phyloP scores from a whole-genome alignment of 2,329 filamentous ascomycete genomes.

The Rutstroemia sp. region DNA sequence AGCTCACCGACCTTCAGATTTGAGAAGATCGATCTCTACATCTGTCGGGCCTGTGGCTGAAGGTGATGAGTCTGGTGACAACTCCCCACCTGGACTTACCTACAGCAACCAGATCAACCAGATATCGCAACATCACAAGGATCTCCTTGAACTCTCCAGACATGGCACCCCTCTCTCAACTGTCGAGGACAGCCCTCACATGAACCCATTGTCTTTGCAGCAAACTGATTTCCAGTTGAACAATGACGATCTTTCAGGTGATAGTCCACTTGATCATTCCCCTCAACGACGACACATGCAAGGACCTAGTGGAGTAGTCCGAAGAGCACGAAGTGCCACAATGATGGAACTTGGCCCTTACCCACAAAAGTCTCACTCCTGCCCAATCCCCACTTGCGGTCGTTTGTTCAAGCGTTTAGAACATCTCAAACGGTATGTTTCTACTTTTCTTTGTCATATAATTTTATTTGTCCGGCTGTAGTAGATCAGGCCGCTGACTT shows the following conservation, averaged over 20 bases:
- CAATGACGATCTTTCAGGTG: slow-evolving; percentile 52
- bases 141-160: slow-evolving; percentile 75
- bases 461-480: slow-evolving; percentile 24
- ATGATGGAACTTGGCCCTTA: slow-evolving; percentile 96
- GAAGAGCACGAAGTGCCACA: slow-evolving; percentile 87
- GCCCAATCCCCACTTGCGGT: slow-evolving; percentile 96
- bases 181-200: slow-evolving; percentile 72
- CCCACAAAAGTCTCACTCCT: slow-evolving; percentile 96
- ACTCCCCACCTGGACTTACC: slow-evolving; percentile 70
- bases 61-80: slow-evolving; percentile 68
- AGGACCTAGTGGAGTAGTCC: slow-evolving; percentile 68
- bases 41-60: slow-evolving; percentile 79
- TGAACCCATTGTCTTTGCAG: slow-evolving; percentile 62
- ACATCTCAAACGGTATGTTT: slow-evolving; percentile 91
- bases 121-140: slow-evolving; percentile 63
- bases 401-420: slow-evolving; percentile 98
- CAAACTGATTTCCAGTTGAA: slow-evolving; percentile 63
- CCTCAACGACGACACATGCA: slow-evolving; percentile 60
- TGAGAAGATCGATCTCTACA: slow-evolving; percentile 82
- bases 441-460: slow-evolving; percentile 31
- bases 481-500: slow-evolving; percentile 40
- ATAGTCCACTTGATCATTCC: slow-evolving; percentile 53
- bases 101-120: slow-evolving; percentile 64
- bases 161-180: slow-evolving; percentile 86
- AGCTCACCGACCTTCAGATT: slow-evolving; percentile 76